Evolutionary conservation across 2,329 filamentous ascomycete genomes (phyloP).

Genomic region (Ceratocystis lukuohia): DNA sequence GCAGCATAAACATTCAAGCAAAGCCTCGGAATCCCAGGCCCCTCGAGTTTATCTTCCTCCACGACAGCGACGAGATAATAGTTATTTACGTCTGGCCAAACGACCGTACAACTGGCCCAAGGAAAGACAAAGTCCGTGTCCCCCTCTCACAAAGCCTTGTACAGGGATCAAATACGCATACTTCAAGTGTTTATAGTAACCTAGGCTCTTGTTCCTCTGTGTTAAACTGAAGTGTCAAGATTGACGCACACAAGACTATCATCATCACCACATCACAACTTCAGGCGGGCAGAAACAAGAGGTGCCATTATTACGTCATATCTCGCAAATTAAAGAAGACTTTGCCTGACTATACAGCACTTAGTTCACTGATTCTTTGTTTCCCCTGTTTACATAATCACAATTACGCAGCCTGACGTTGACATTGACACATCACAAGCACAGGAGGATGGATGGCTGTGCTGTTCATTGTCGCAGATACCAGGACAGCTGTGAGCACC

Average conservation of each 20-base stretch:
- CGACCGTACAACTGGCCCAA: neutral
- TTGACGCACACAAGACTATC: neutral
- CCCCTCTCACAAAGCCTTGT: neutral
- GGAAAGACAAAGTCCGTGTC: neutral
- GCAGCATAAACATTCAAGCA: no score
- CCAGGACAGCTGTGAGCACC: neutral
- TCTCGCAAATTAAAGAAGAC: neutral
- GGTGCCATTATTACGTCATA: neutral
- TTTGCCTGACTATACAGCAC: no score
- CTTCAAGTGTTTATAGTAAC: neutral
- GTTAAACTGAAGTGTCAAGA: neutral
- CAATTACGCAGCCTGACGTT: neutral
- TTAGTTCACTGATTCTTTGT: neutral
- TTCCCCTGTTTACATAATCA: neutral
- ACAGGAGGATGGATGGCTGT: neutral
- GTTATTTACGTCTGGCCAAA: neutral
- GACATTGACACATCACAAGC: slow-evolving; percentile 3
- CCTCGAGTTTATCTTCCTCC: no score
- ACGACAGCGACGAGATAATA: no score
- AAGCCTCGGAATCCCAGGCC: no score
- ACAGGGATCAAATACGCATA: neutral
- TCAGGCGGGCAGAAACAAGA: neutral
- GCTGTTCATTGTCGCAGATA: no score
- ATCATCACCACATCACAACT: neutral
- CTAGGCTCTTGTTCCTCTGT: neutral